These are phyloP conservation scores for Chytriomyces sp. DNA, from an alignment of 192 early-diverging fungal species.

Conservation along the genomic window DNA sequence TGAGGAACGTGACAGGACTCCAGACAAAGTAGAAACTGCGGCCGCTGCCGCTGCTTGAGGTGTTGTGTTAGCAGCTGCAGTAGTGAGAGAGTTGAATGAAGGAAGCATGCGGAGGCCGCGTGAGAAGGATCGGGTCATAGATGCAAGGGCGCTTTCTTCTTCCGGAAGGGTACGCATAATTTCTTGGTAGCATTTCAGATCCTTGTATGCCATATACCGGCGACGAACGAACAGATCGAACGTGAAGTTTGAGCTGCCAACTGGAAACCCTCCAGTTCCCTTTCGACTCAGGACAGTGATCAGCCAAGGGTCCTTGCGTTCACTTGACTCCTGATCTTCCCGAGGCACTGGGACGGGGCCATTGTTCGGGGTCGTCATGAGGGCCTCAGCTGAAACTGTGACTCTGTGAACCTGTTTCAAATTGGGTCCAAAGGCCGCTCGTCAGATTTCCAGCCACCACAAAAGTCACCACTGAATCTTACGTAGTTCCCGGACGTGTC, in stretches of 20 bases:
- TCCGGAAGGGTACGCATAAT: slow-evolving; percentile 14
- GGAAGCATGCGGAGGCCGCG: slow-evolving; percentile 3
- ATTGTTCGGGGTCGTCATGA: background rate
- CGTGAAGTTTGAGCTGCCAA: slow-evolving; percentile 20
- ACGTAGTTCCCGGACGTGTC: slow-evolving; percentile 15
- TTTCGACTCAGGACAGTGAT: slow-evolving; percentile 3
- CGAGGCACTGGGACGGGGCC: background rate
- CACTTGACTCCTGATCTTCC: background rate
- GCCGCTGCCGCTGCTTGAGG: too few relatives aligned
- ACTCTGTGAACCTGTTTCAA: background rate
- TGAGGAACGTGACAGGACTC: too few relatives aligned
- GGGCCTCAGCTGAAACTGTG: slow-evolving; percentile 2
- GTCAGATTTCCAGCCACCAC: too few relatives aligned
- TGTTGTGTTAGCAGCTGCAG: too few relatives aligned
- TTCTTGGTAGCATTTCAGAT: slow-evolving; percentile 30
- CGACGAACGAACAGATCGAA: slow-evolving; percentile 30
- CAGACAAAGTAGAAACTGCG: too few relatives aligned
- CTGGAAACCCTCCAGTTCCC: slow-evolving; percentile 5
- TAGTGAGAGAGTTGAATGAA: background rate
- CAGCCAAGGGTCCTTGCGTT: background rate
- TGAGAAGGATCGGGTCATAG: slow-evolving; percentile 17
- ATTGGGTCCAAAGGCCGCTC: too few relatives aligned
- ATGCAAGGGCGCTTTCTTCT: background rate
- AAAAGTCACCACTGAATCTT: background rate
- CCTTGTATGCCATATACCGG: slow-evolving; percentile 11